Conservation (phyloP, 495 filamentous ascomycete species). For the Friedmanniomyces endolithicus region DNA sequence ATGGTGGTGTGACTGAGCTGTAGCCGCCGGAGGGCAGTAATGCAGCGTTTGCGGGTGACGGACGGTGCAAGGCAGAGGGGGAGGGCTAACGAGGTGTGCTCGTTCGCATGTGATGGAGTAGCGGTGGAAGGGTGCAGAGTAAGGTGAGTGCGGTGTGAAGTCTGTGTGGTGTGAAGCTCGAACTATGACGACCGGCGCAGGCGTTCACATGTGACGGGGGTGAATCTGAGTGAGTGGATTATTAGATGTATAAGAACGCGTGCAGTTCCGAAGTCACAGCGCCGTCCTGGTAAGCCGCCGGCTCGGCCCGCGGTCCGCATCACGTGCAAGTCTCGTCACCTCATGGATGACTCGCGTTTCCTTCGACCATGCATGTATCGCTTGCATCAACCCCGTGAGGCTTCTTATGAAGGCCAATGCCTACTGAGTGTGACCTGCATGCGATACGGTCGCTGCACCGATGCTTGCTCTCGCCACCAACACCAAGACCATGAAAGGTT, state of each 20-base stretch:
- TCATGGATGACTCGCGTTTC: too few species aligned
- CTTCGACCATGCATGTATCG: too few species aligned
- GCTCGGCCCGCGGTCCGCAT: too few species aligned
- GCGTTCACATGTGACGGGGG: not conserved
- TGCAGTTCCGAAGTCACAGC: too few species aligned
- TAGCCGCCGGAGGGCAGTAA: not conserved
- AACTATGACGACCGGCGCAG: not conserved
- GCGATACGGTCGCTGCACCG: not conserved
- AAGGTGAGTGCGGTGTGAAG: not conserved
- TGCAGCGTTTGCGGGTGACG: not conserved
- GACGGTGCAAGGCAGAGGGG: not conserved
- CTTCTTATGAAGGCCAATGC: not conserved
- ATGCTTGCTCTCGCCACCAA: not conserved
- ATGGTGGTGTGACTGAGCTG: not conserved
- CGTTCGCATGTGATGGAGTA: not conserved
- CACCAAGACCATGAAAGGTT: conserved; percentile 3
- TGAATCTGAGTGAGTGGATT: not conserved
- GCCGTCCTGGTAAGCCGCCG: too few species aligned
- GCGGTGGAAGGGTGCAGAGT: not conserved
- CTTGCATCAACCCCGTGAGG: too few species aligned
- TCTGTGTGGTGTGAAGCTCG: not conserved
- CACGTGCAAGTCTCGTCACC: too few species aligned
- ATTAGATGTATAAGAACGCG: not conserved
- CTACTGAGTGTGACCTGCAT: too few species aligned
- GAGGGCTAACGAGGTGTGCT: not conserved